Evolutionary conservation across 2,329 filamentous ascomycete species (phyloP), one percentile per base, ranked within the genome.

Genomic region (Fusarium annulatum): DNA sequence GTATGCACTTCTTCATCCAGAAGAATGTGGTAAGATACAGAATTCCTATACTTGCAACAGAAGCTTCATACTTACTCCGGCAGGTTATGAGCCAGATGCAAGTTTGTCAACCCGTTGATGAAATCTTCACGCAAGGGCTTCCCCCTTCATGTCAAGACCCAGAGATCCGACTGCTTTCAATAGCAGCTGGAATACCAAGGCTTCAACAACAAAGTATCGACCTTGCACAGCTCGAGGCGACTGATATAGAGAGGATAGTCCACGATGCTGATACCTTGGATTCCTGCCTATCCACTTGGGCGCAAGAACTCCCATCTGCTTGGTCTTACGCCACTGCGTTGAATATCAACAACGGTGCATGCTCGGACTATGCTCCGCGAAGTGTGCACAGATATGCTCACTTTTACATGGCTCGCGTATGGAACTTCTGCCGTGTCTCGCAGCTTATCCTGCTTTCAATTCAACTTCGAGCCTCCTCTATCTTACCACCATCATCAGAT

Each of bases 1-100:
- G 36, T 9, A 36, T 61, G 12, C 30, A 53, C 42, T 34, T 19
- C 6, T 61, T 53, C 14, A 12, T 61, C 4, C 36, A 19, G 28
- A 61, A 53, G 18, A 61, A 42, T 38, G 36, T 53, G 5, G 58
- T 53, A 52, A 23, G 46, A 60, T 16, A 9, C 3, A 26, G 2
- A 8, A 5, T 18, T 49, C 10, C 26, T 14, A 14, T 34, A 9
- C 14, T 39, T 21, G 23, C 9, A 8, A 12, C 21, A 7, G 30
- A 33, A 3, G 10, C 42, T 45, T 12, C 11, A 19, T 26, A 19
- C 7, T 45, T 12, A 45, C 16, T 26, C 9, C 8, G 18, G 18
- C n/a, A 61, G 58, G 38, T 61, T 10, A 26, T 61, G 30, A 42
- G 46, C 16, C 58, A 61, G 28, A 61, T 53, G 58, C 46, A 61